These are phyloP conservation scores for Fusarium brachygibbosum DNA, from an alignment of 2,329 filamentous ascomycete species.

Conservation along the genomic window DNA sequence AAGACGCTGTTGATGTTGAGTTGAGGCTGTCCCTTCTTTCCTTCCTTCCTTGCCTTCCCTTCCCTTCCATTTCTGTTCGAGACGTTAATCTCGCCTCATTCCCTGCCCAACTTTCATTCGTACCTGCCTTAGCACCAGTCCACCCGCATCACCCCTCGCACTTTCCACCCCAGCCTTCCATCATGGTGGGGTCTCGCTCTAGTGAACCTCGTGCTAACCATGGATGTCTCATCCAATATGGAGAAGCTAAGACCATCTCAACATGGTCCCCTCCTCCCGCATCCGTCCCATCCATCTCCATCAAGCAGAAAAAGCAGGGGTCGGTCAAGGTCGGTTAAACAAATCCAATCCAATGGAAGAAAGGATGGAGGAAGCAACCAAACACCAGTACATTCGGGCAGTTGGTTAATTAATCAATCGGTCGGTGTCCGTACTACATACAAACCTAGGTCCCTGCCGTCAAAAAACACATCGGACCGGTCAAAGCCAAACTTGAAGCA, in stretches of 20 bases:
- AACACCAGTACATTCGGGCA: slow-evolving; percentile 8
- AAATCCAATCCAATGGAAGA: slow-evolving; percentile 33
- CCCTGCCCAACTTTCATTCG: slow-evolving; percentile 35
- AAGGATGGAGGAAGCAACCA: slow-evolving; percentile 21
- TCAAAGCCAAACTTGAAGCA: slow-evolving; percentile 11
- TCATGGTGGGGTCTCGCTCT: slow-evolving; percentile 32
- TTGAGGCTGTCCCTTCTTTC: slow-evolving; percentile 1
- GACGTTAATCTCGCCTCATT: slow-evolving; percentile 45
- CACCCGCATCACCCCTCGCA: slow-evolving; percentile 29
- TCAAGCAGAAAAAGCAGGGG: slow-evolving; percentile 19
- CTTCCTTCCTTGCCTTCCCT: not conserved
- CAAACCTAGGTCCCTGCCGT: not conserved
- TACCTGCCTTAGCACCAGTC: slow-evolving; percentile 47
- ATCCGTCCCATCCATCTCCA: slow-evolving; percentile 40
- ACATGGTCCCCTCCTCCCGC: slow-evolving; percentile 45
- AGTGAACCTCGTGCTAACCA: slow-evolving; percentile 47
- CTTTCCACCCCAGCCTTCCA: slow-evolving; percentile 16
- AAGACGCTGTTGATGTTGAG: not conserved
- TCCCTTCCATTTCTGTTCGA: slow-evolving; percentile 42
- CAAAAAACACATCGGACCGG: not conserved
- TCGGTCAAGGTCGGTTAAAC: slow-evolving; percentile 43
- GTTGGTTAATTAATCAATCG: not conserved
- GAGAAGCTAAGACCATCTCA: slow-evolving; percentile 30
- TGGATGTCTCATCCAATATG: slow-evolving; percentile 31
- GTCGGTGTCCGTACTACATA: not conserved